phyloP scores from a whole-genome alignment of 2,329 filamentous ascomycete species.

The Sclerotinia spermophila region DNA sequence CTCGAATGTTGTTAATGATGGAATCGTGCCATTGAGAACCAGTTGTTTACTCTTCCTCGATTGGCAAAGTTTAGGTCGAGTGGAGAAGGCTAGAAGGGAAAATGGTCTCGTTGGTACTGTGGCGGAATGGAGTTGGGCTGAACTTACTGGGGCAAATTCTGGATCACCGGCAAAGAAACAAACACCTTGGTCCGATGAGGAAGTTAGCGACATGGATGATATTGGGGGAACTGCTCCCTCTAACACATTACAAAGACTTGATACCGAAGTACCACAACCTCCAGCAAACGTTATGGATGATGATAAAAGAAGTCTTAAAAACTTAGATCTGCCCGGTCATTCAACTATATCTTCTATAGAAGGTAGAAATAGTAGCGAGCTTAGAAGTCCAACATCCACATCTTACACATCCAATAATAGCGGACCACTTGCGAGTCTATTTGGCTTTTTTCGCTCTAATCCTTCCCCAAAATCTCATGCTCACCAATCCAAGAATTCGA shows the following conservation, averaged over 20 bases:
- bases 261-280: slow-evolving; percentile 65
- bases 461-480: slow-evolving; percentile 48
- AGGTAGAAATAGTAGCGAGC: background rate
- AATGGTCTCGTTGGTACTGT: slow-evolving; percentile 90
- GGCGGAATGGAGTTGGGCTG: slow-evolving; percentile 91
- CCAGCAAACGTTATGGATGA: slow-evolving; percentile 62
- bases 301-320: slow-evolving; percentile 55
- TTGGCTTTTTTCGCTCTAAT: slow-evolving; percentile 67
- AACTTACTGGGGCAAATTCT: slow-evolving; percentile 70
- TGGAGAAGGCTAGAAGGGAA: slow-evolving; percentile 90
- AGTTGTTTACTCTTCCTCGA: slow-evolving; percentile 96
- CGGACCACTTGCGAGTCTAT: slow-evolving; percentile 54
- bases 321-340: slow-evolving; percentile 36
- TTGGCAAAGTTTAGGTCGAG: slow-evolving; percentile 88
- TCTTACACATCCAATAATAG: slow-evolving; percentile 40
- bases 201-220: slow-evolving; percentile 29
- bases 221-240: slow-evolving; percentile 36
- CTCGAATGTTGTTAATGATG: slow-evolving; percentile 96
- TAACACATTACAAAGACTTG: slow-evolving; percentile 43
- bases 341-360: slow-evolving; percentile 23
- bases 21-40: slow-evolving; percentile 89
- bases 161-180: slow-evolving; percentile 29
- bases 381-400: slow-evolving; percentile 21
- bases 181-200: slow-evolving; percentile 25
- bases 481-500: slow-evolving; percentile 57